Percentiles rank a stretch among this genome's conserved stretches.
Evolutionary conservation across 768 basidiomycete genomes (phyloP).

Genomic region (Phylloporus sp.): DNA sequence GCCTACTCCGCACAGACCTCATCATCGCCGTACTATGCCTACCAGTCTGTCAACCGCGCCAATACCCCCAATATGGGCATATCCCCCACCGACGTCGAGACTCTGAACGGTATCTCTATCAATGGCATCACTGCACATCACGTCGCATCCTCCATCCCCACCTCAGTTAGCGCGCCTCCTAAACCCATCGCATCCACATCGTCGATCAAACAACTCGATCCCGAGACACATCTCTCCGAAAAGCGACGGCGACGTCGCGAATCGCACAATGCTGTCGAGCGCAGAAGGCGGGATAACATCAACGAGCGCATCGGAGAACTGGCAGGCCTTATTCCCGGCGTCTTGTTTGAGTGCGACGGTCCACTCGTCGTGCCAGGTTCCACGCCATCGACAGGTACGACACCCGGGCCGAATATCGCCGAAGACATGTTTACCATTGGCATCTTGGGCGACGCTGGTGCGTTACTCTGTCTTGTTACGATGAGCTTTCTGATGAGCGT

Average conservation of each 20-base stretch:
- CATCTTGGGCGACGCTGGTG: slow-evolving; percentile 20
- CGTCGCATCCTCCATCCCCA: slow-evolving; percentile 18
- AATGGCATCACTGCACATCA: slow-evolving; percentile 18
- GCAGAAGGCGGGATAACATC: slow-evolving; percentile 84
- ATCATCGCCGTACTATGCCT: slow-evolving; percentile 28
- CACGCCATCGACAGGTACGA: slow-evolving; percentile 9
- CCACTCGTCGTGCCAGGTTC: slow-evolving; percentile 18
- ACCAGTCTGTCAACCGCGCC: slow-evolving; percentile 13
- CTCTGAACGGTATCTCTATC: slow-evolving; percentile 19
- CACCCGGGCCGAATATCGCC: slow-evolving; percentile 5
- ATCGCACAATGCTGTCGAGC: slow-evolving; percentile 89
- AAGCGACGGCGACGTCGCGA: slow-evolving; percentile 78
- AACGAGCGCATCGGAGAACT: slow-evolving; percentile 94
- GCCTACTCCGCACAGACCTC: slow-evolving; percentile 27
- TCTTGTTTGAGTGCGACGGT: slow-evolving; percentile 60
- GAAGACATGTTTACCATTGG: slow-evolving; percentile 23
- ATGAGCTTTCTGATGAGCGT: background rate
- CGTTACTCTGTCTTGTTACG: background rate
- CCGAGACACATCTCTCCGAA: slow-evolving; percentile 55
- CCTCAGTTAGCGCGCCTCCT: slow-evolving; percentile 7
- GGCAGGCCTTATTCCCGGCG: slow-evolving; percentile 83
- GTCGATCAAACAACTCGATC: slow-evolving; percentile 10
- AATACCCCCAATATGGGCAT: slow-evolving; percentile 21
- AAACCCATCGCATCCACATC: slow-evolving; percentile 10
- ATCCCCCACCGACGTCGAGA: slow-evolving; percentile 24